A percentile compares a stretch with the other conserved stretches of the same genome.
Evolutionary conservation across 1,284 basidiomycete genomes (phyloP).

Genomic region (Schizopora paradoxa): DNA sequence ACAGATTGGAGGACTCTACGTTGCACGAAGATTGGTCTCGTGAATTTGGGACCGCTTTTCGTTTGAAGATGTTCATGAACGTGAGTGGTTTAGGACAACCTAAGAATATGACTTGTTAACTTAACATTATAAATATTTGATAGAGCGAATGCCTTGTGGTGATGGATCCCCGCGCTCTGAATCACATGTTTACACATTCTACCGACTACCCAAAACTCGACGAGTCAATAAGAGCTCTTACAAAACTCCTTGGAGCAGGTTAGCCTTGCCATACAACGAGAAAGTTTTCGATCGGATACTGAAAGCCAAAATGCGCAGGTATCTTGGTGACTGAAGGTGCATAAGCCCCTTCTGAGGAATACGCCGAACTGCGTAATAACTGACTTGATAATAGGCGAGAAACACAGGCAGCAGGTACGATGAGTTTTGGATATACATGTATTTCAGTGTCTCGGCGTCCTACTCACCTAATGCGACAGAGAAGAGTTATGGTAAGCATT

Average conservation of each 20-base stretch:
- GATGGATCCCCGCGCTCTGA: constrained; percentile 43
- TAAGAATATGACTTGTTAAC: neutral
- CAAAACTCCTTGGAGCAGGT: constrained; percentile 43
- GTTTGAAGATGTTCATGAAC: constrained; percentile 40
- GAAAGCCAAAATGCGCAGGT: constrained; percentile 23
- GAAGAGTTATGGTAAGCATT: constrained; percentile 8
- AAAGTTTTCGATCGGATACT: neutral
- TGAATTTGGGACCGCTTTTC: constrained; percentile 49
- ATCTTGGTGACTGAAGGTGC: constrained; percentile 40
- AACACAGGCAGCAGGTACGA: constrained; percentile 45
- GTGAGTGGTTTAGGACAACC: constrained; percentile 30
- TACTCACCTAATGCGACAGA: neutral
- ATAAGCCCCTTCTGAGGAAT: constrained; percentile 8
- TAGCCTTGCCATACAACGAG: neutral
- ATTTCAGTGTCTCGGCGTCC: constrained; percentile 18
- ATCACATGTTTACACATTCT: constrained; percentile 43
- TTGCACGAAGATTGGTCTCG: constrained; percentile 49
- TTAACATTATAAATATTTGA: neutral
- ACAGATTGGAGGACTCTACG: constrained; percentile 32
- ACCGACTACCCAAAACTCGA: constrained; percentile 44
- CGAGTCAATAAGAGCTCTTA: constrained; percentile 30
- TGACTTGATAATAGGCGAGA: constrained; percentile 29
- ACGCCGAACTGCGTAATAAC: neutral
- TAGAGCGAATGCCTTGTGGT: constrained; percentile 41
- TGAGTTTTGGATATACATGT: constrained; percentile 34